A percentile compares a stretch with the other conserved stretches of the same genome.
These are phyloP conservation scores for Umbelopsis vinacea DNA, from an alignment of 192 early-diverging fungal species.

Conservation along the genomic window DNA sequence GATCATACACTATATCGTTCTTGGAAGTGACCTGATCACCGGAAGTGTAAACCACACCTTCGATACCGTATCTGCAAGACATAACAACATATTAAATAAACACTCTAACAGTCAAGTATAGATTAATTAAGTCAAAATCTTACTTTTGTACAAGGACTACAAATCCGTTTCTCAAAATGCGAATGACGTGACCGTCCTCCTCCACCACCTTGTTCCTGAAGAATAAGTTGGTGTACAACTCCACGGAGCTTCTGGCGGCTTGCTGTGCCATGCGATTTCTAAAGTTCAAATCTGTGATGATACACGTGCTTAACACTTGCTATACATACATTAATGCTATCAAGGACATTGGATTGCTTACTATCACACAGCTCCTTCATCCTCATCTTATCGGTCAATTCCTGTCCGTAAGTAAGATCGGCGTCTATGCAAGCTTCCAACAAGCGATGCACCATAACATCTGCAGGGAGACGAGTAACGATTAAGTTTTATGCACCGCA, in stretches of 20 bases:
- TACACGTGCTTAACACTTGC: conserved; percentile 1
- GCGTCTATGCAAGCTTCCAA: conserved; percentile 63
- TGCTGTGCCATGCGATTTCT: conserved; percentile 96
- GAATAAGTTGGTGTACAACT: conserved; percentile 95
- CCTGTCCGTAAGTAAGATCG: conserved; percentile 58
- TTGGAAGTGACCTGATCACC: conserved; percentile 33
- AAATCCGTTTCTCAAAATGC: conserved; percentile 95
- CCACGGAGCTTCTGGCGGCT: conserved; percentile 90
- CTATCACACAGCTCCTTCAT: conserved; percentile 85
- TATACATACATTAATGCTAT: not conserved
- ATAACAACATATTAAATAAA: not conserved
- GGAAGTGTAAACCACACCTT: conserved; percentile 85
- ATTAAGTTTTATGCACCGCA: not conserved
- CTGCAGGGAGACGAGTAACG: conserved; percentile 41
- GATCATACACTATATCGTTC: conserved; percentile 15
- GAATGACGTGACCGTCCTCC: conserved; percentile 88
- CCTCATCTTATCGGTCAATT: conserved; percentile 81
- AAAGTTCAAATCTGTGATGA: conserved; percentile 75
- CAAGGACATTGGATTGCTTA: conserved; percentile 35
- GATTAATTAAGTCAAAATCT: not conserved
- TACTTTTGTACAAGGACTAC: conserved; percentile 86
- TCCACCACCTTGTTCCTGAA: conserved; percentile 91
- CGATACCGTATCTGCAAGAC: conserved; percentile 72
- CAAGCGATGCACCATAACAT: conserved; percentile 92
- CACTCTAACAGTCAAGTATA: not conserved